Evolutionary conservation across 2,329 filamentous ascomycete genomes (phyloP).

Genomic region (Aaosphaeria arxii): DNA sequence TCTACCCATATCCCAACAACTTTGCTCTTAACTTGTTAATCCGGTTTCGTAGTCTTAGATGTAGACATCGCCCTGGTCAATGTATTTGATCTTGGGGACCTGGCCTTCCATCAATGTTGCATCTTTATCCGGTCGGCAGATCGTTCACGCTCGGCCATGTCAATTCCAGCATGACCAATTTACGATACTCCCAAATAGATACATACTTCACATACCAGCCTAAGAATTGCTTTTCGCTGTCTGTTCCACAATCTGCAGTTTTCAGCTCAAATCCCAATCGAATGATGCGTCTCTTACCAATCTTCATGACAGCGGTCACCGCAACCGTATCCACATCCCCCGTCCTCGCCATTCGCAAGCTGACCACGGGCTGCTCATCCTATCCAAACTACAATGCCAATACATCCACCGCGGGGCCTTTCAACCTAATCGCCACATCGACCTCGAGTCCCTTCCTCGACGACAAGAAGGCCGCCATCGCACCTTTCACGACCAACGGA

Average conservation of each 20-base stretch:
- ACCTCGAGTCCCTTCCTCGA: constrained; percentile 4
- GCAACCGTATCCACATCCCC: not conserved
- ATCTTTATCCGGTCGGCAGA: not conserved
- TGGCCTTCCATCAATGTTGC: not conserved
- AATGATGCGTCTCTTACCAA: not conserved
- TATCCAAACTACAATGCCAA: constrained; percentile 8
- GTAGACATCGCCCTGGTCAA: no score
- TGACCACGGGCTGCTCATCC: constrained; percentile 4
- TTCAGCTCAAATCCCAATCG: not conserved
- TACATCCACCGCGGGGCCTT: constrained; percentile 5
- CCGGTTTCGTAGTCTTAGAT: no score
- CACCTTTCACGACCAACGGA: constrained; percentile 8
- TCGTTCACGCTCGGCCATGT: not conserved
- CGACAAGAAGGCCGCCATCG: constrained; percentile 1
- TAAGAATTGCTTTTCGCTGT: not conserved
- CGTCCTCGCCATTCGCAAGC: not conserved
- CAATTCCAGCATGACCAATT: no score
- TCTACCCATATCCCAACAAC: no score
- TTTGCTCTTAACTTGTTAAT: no score
- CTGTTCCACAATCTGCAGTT: not conserved
- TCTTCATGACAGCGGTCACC: not conserved
- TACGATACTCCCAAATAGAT: no score
- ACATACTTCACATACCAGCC: not conserved
- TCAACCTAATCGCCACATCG: constrained; percentile 1
- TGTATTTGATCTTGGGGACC: no score